Evolutionary conservation across 2,329 filamentous ascomycete genomes (phyloP), one percentile per base, ranked within the genome.

Genomic region (Tolypocladium endophyticum): DNA sequence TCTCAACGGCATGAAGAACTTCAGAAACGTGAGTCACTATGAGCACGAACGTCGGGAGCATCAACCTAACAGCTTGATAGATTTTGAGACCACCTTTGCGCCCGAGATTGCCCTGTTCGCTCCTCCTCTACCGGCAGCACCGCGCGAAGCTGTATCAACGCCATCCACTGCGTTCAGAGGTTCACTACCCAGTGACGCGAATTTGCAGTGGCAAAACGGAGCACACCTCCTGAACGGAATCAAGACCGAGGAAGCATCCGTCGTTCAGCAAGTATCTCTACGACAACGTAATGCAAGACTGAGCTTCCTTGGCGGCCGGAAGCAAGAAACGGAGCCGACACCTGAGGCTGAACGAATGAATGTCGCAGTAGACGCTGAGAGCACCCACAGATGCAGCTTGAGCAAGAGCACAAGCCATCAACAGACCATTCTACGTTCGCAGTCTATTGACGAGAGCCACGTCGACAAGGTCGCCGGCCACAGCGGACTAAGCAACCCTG

Each of bases 81-180:
- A 80, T 68, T 88, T 87, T 63, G 80, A 87, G 68, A 72, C 69
- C 20, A 85, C 81, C 0, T 88, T 88, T 68, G 84, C 84, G 0
- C 79, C 83, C 0, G 87, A 90, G 69, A 82, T 90, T 41, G 79
- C 81, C 18, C 77, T 85, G 41, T 84, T 90, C 64, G 79, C 81
- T 2, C 82, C 82, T 14, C 76, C 76, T 2, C 78, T 77, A 56
- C 73, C 74, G 4, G 66, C 69, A 12, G 35, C 59, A 16, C 60
- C 62, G 8, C 74, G 75, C 20, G 77, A 79, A 23, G 71, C 70
- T 4, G 69, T 73, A n/a, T 71, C 73, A 58, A 73, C 76, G 14
- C 66, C 77, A 50, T 76, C 79, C 14, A 73, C 79, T 55, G 76
- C 75, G 60, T 76, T 76, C 73, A 72, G 79, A 33, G 79, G 82